Conservation (phyloP, 176 grass and related monocot species). For the Triticum timopheevii region DNA sequence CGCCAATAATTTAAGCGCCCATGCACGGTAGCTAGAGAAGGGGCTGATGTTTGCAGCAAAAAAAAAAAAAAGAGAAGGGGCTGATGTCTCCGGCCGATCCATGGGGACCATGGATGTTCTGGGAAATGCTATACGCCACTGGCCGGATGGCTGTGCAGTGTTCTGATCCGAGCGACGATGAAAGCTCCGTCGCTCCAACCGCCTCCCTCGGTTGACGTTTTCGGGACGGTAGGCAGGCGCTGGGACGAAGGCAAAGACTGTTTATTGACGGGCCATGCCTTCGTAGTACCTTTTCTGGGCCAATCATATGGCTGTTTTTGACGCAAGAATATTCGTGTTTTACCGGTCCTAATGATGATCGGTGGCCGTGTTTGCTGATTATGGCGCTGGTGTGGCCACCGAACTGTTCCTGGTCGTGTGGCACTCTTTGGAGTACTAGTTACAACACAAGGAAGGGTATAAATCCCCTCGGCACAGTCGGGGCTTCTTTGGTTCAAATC, state of each 20-base stretch:
- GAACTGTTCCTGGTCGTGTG: not conserved
- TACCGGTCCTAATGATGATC: not conserved
- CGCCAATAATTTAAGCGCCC: conserved; percentile 1
- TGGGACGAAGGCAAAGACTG: conserved; percentile 27
- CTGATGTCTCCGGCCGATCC: too few species aligned
- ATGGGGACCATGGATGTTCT: not conserved
- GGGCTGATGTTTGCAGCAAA: too few species aligned
- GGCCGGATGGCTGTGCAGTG: not conserved
- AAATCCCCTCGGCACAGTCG: too few species aligned
- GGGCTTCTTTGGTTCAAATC: too few species aligned
- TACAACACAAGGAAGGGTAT: too few species aligned
- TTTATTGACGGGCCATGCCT: not conserved
- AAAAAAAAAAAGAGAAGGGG: too few species aligned
- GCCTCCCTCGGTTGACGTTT: not conserved
- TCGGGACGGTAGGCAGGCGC: not conserved
- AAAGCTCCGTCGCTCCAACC: conserved; percentile 41
- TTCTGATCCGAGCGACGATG: conserved; percentile 9
- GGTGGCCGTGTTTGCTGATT: not conserved
- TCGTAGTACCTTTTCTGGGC: not conserved
- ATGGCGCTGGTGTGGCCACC: not conserved
- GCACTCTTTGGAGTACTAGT: not conserved
- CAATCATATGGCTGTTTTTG: not conserved
- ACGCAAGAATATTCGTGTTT: not conserved
- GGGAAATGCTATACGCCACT: too few species aligned
- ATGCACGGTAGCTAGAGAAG: conserved; percentile 1